Conservation (phyloP, 169 alveolate species). For the Blepharisma undulans region DNA sequence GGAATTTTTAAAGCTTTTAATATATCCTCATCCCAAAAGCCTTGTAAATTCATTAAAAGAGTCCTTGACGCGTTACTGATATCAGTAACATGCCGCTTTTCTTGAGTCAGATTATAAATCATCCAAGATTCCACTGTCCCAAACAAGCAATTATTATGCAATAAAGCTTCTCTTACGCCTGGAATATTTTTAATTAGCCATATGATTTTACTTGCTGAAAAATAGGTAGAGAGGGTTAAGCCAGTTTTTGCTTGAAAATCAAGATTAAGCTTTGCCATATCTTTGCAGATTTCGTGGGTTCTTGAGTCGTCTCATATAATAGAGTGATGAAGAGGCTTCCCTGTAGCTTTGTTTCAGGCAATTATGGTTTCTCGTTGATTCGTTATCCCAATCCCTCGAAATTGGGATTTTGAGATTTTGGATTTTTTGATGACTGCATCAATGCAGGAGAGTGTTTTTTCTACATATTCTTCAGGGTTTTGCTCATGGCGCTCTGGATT, state of each 20-base stretch:
- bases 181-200: conserved; percentile 45
- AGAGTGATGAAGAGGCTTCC: conserved; percentile 90
- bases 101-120: background rate
- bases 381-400: conserved; percentile 84
- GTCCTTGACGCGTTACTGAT: conserved; percentile 94
- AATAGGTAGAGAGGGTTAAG: conserved; percentile 88
- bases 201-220: conserved; percentile 82
- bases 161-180: conserved; percentile 61
- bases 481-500: conserved; percentile 70
- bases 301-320: conserved; percentile 94
- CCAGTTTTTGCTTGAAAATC: conserved; percentile 86
- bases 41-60: conserved; percentile 86
- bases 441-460: conserved; percentile 67
- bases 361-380: conserved; percentile 87
- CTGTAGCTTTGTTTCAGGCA: conserved; percentile 86
- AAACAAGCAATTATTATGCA: conserved; percentile 25
- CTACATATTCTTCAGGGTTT: conserved; percentile 40
- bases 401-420: conserved; percentile 8
- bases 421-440: conserved; percentile 62
- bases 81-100: conserved; percentile 89
- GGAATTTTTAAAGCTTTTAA: conserved; percentile 71
- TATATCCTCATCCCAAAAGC: conserved; percentile 88
- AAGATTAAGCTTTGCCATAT: conserved; percentile 59
- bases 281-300: conserved; percentile 76
- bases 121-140: conserved; percentile 58